A percentile compares a stretch with the other conserved stretches of the same genome.
These are phyloP conservation scores for Aspergillus aculeatus DNA, from an alignment of 2,329 filamentous ascomycete genomes.

Conservation along the genomic window DNA sequence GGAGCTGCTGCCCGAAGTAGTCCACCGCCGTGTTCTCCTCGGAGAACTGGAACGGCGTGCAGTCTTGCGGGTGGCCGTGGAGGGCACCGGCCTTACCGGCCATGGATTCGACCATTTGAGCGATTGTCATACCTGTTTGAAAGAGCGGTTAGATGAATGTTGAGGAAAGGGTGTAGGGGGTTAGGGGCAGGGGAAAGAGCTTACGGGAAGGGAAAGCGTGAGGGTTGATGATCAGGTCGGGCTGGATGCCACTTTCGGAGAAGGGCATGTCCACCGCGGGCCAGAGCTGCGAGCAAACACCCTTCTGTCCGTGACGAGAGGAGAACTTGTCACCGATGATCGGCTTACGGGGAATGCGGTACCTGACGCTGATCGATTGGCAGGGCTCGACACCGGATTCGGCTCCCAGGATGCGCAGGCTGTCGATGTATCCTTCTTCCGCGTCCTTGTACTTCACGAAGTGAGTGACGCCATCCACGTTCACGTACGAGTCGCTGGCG, in stretches of 20 bases:
- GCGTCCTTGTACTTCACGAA: constrained; percentile 93
- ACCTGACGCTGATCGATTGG: constrained; percentile 88
- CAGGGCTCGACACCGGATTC: constrained; percentile 79
- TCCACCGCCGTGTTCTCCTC: constrained; percentile 89
- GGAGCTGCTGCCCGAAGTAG: constrained; percentile 93
- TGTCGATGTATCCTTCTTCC: constrained; percentile 85
- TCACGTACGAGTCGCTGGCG: constrained; percentile 70
- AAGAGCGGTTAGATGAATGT: constrained; percentile 6
- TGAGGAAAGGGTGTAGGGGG: background rate
- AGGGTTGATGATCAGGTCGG: constrained; percentile 97
- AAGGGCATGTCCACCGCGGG: constrained; percentile 93
- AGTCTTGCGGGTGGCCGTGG: constrained; percentile 94
- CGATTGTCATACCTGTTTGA: constrained; percentile 77
- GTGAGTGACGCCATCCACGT: constrained; percentile 80
- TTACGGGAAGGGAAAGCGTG: constrained; percentile 94
- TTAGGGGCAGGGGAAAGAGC: constrained; percentile 7
- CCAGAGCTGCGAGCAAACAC: constrained; percentile 96
- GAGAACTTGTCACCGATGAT: constrained; percentile 99
- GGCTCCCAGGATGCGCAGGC: constrained; percentile 84
- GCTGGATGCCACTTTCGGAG: constrained; percentile 92
- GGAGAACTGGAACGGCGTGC: constrained; percentile 90
- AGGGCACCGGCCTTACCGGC: constrained; percentile 92
- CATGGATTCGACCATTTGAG: constrained; percentile 97
- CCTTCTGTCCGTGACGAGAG: constrained; percentile 96
- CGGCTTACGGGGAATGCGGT: constrained; percentile 83